Percentiles rank a stretch among this genome's conserved stretches.
Evolutionary conservation across 768 basidiomycete genomes (phyloP).

Genomic region (Tephrocybe sp.): DNA sequence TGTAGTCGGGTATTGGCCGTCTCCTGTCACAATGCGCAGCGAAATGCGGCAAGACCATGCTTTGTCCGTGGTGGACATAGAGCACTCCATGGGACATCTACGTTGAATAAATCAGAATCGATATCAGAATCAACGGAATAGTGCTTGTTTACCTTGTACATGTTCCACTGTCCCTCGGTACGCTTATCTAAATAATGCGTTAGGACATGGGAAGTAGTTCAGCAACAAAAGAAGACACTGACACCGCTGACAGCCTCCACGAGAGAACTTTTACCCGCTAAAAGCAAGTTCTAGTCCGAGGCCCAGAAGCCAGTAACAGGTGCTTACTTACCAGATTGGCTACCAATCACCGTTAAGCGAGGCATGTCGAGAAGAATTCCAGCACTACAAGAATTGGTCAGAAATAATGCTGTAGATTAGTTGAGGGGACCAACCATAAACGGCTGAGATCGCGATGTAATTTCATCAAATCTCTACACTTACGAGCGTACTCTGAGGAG

Average conservation of each 20-base stretch:
- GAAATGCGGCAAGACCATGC: constrained; percentile 47
- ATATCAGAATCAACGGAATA: too few species aligned
- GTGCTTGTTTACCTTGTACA: constrained; percentile 55
- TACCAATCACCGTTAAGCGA: constrained; percentile 8
- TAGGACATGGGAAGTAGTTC: not conserved
- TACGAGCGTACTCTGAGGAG: constrained; percentile 2
- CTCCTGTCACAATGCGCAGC: too few species aligned
- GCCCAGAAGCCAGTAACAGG: not conserved
- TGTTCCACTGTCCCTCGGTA: constrained; percentile 62
- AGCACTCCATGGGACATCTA: constrained; percentile 57
- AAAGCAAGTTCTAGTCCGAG: not conserved
- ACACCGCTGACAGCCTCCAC: constrained; percentile 5
- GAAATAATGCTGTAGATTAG: too few species aligned
- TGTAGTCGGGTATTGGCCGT: too few species aligned
- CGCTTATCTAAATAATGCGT: constrained; percentile 45
- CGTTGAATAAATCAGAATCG: not conserved
- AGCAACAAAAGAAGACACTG: too few species aligned
- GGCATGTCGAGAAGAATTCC: constrained; percentile 9
- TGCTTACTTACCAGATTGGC: constrained; percentile 1
- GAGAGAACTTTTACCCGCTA: constrained; percentile 11
- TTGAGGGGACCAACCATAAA: not conserved
- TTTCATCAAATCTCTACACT: constrained; percentile 5
- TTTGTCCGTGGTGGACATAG: constrained; percentile 37
- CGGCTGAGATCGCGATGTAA: constrained; percentile 2
- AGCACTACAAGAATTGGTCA: not conserved